Evolutionary conservation across 2,329 filamentous ascomycete species (phyloP).

Genomic region (Graphilbum sp.): DNA sequence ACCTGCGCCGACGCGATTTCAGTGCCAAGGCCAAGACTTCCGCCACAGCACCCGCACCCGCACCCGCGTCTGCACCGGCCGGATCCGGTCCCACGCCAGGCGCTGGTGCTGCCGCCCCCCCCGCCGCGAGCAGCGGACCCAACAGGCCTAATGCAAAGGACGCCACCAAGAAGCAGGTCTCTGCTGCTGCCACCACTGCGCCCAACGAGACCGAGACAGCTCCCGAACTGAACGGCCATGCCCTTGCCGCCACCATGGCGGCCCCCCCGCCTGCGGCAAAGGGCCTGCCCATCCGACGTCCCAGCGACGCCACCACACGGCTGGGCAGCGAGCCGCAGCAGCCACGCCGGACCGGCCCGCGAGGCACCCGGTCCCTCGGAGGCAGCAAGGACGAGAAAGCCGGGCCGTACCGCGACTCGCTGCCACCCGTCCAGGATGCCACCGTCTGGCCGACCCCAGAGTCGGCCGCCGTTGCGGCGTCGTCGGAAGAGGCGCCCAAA

Average conservation of each 20-base stretch:
- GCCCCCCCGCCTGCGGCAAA: slow-evolving; percentile 12
- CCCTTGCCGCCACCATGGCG: background rate
- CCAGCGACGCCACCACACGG: slow-evolving; percentile 23
- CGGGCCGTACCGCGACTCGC: slow-evolving; percentile 13
- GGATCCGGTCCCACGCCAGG: too few relatives aligned
- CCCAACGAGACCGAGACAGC: background rate
- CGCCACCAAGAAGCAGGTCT: slow-evolving; percentile 9
- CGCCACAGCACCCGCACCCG: background rate
- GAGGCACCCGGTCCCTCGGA: slow-evolving; percentile 29
- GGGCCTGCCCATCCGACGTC: slow-evolving; percentile 23
- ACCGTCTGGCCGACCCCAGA: slow-evolving; percentile 85
- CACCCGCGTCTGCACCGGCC: background rate
- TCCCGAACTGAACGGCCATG: slow-evolving; percentile 25
- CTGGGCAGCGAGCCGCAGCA: slow-evolving; percentile 19
- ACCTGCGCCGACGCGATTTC: slow-evolving; percentile 54
- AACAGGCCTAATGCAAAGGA: slow-evolving; percentile 6
- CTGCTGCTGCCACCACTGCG: background rate
- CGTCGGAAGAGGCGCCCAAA: slow-evolving; percentile 49
- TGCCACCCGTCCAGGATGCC: slow-evolving; percentile 59
- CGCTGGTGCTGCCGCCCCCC: too few relatives aligned
- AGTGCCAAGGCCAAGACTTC: slow-evolving; percentile 34
- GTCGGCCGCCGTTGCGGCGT: slow-evolving; percentile 48
- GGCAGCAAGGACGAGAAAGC: slow-evolving; percentile 24
- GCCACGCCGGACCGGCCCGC: slow-evolving; percentile 22
- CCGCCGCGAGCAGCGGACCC: too few relatives aligned